phyloP scores from a whole-genome alignment of 495 filamentous ascomycete genomes.

The Penicillium egyptiacum region DNA sequence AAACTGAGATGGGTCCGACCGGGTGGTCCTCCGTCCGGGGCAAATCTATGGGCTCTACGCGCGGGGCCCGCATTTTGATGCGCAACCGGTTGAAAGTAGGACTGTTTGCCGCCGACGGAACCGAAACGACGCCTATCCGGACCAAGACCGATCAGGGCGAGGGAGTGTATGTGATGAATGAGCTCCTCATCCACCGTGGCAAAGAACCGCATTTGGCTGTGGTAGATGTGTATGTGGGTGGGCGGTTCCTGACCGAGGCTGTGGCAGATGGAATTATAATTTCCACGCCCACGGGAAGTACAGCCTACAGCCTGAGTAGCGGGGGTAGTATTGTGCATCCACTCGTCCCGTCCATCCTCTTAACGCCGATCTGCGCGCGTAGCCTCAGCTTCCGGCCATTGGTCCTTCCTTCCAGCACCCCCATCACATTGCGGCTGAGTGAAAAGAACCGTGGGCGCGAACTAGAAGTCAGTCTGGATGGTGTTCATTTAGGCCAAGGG shows the following conservation, averaged over 20 bases:
- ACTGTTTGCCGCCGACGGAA: conserved; percentile 65
- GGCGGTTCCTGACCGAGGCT: conserved; percentile 83
- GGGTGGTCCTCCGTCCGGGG: conserved; percentile 74
- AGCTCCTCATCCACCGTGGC: conserved; percentile 90
- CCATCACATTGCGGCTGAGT: conserved; percentile 78
- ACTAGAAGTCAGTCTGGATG: conserved; percentile 87
- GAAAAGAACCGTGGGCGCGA: conserved; percentile 80
- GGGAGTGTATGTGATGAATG: conserved; percentile 87
- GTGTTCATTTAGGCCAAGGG: conserved; percentile 66
- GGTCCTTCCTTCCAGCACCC: conserved; percentile 80
- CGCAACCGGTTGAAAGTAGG: conserved; percentile 83
- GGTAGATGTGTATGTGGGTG: conserved; percentile 82
- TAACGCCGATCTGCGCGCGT: conserved; percentile 92
- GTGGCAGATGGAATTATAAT: conserved; percentile 95
- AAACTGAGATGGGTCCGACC: conserved; percentile 38
- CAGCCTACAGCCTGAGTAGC: conserved; percentile 87
- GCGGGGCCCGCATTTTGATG: conserved; percentile 76
- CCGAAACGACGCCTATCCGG: conserved; percentile 36
- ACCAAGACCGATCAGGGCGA: conserved; percentile 39
- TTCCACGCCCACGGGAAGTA: conserved; percentile 89
- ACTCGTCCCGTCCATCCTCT: conserved; percentile 77
- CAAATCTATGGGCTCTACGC: conserved; percentile 73
- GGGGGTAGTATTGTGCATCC: conserved; percentile 97
- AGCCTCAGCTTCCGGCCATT: conserved; percentile 89
- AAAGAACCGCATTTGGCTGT: conserved; percentile 85